Evolutionary conservation across 2,329 filamentous ascomycete species (phyloP).

Genomic region (Botryotinia narcissicola): DNA sequence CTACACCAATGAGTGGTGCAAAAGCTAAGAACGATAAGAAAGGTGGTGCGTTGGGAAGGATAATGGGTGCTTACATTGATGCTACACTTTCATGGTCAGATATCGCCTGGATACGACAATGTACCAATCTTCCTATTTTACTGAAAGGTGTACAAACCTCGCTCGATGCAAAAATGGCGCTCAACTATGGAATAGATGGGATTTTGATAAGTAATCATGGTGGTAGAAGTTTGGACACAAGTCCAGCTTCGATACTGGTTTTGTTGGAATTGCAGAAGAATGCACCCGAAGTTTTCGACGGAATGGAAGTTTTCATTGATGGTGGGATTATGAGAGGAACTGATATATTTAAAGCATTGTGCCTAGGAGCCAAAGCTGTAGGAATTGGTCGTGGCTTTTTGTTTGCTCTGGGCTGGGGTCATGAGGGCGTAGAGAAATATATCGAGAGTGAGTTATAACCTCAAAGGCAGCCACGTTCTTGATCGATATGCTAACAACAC

Average conservation of each 20-base stretch:
- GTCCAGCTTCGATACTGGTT: slow-evolving; percentile 55
- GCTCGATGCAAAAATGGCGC: slow-evolving; percentile 58
- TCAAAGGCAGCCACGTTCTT: background rate
- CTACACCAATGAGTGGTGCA: slow-evolving; percentile 50
- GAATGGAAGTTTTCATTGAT: slow-evolving; percentile 62
- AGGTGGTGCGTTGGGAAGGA: slow-evolving; percentile 53
- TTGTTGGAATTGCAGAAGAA: slow-evolving; percentile 61
- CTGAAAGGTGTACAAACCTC: slow-evolving; percentile 70
- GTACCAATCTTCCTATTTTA: slow-evolving; percentile 55
- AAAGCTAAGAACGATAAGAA: slow-evolving; percentile 51
- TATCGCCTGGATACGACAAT: slow-evolving; percentile 61
- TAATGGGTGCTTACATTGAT: slow-evolving; percentile 58
- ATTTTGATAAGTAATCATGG: slow-evolving; percentile 72
- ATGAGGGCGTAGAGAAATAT: slow-evolving; percentile 53
- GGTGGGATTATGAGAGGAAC: slow-evolving; percentile 64
- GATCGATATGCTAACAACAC: slow-evolving; percentile 16
- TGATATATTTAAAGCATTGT: slow-evolving; percentile 66
- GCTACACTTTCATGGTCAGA: slow-evolving; percentile 60
- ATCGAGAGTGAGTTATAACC: slow-evolving; percentile 48
- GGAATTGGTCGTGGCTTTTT: slow-evolving; percentile 61
- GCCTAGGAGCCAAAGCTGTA: slow-evolving; percentile 61
- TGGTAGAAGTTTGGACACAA: slow-evolving; percentile 53
- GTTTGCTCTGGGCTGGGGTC: slow-evolving; percentile 60
- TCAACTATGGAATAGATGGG: slow-evolving; percentile 60
- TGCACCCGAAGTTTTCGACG: slow-evolving; percentile 58